Evolutionary conservation across 1,284 basidiomycete genomes (phyloP).

Genomic region (Lentinula novae-zelandiae): DNA sequence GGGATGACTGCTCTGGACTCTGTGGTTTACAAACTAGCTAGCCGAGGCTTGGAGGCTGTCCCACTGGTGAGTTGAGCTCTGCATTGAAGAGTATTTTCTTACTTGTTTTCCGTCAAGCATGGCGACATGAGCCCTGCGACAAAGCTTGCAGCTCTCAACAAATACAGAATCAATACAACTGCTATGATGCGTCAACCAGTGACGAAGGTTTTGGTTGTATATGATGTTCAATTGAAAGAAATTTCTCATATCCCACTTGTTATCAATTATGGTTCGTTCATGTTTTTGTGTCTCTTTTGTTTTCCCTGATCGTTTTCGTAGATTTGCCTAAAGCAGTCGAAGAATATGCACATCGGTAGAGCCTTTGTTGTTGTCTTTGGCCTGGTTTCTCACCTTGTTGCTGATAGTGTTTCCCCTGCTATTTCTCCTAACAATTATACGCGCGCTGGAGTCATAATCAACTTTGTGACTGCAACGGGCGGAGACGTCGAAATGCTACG

Average conservation of each 20-base stretch:
- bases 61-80: constrained; percentile 57
- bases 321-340: constrained; percentile 94
- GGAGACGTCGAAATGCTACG: constrained; percentile 97
- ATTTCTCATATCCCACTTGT: constrained; percentile 88
- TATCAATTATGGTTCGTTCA: constrained; percentile 78
- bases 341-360: constrained; percentile 87
- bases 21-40: constrained; percentile 87
- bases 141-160: constrained; percentile 76
- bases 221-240: constrained; percentile 91
- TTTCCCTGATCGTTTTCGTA: constrained; percentile 25
- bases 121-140: constrained; percentile 83
- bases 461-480: constrained; percentile 94
- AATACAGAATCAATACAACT: constrained; percentile 63
- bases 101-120: constrained; percentile 45
- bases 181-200: constrained; percentile 56
- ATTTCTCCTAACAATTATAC: constrained; percentile 74
- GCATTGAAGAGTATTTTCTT: neutral
- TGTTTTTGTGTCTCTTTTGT: neutral
- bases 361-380: constrained; percentile 17
- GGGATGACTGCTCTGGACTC: constrained; percentile 82
- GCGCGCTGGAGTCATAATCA: constrained; percentile 86
- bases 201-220: constrained; percentile 82
- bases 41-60: constrained; percentile 80
- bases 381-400: constrained; percentile 12
- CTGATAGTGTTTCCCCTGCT: constrained; percentile 69